Conservation (phyloP, 139 green algal species). For the Coelastrella sp. region DNA sequence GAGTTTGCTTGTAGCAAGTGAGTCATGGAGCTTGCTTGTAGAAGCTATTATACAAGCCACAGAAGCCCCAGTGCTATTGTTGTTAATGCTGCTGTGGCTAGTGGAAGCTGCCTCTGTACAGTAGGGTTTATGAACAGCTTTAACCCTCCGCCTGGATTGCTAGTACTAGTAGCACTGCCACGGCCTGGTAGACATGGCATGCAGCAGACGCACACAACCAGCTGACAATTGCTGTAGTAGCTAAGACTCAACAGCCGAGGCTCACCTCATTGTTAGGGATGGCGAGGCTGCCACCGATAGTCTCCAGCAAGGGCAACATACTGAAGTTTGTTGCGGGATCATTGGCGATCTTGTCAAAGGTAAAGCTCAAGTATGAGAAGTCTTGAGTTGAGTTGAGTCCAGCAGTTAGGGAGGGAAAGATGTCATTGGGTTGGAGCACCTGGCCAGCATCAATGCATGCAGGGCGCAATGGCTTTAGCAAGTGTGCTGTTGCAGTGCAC, state of each 20-base stretch:
- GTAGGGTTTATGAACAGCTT: no score
- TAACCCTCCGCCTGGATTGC: no score
- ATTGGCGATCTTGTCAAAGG: background rate
- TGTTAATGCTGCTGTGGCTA: no score
- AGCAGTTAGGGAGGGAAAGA: conserved; percentile 16
- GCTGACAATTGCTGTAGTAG: background rate
- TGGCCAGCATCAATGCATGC: background rate
- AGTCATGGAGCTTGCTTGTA: no score
- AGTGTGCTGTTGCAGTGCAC: no score
- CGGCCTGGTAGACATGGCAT: background rate
- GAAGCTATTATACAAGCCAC: no score
- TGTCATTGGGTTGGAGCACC: conserved; percentile 15
- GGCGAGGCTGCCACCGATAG: background rate
- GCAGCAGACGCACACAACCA: background rate
- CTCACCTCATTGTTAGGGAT: conserved; percentile 9
- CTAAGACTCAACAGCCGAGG: background rate
- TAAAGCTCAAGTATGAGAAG: background rate
- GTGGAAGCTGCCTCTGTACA: no score
- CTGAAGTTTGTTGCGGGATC: conserved; percentile 11
- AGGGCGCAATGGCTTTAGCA: no score
- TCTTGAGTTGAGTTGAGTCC: background rate
- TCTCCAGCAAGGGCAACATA: background rate
- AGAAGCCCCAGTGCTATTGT: no score
- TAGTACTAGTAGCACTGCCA: no score
- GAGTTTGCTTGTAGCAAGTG: no score